phyloP scores from a whole-genome alignment of 352 stramenopile genomes.

The Phytophthora hybrid region DNA sequence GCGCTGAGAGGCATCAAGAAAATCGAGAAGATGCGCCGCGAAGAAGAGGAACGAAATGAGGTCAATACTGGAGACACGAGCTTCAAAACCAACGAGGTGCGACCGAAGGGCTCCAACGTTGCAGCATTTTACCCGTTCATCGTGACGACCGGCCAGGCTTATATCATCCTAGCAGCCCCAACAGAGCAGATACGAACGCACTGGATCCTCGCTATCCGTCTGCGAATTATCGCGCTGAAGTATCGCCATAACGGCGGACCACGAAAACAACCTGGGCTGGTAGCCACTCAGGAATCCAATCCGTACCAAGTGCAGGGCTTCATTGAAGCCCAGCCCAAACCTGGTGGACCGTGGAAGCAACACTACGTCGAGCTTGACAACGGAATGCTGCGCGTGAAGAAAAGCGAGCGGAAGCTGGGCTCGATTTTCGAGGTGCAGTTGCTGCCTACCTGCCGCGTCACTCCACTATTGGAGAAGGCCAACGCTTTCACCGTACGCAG shows the following conservation, averaged over 20 bases:
- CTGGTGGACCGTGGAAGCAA: constrained; percentile 59
- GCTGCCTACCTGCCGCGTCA: constrained; percentile 57
- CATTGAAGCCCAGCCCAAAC: constrained; percentile 64
- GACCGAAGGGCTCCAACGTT: constrained; percentile 25
- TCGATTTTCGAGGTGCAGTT: constrained; percentile 63
- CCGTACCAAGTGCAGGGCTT: constrained; percentile 58
- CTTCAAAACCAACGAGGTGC: constrained; percentile 19
- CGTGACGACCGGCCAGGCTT: constrained; percentile 61
- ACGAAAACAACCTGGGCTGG: constrained; percentile 14
- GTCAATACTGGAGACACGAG: constrained; percentile 6
- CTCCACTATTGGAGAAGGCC: constrained; percentile 52
- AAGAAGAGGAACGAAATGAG: constrained; percentile 35
- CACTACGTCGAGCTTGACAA: constrained; percentile 73
- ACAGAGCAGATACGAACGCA: constrained; percentile 60
- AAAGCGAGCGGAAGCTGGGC: constrained; percentile 61
- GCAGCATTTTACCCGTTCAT: constrained; percentile 62
- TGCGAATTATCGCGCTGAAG: constrained; percentile 75
- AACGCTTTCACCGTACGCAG: constrained; percentile 68
- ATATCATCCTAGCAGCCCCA: constrained; percentile 55
- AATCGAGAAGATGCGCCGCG: constrained; percentile 43
- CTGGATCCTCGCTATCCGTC: constrained; percentile 69
- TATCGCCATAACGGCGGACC: constrained; percentile 53
- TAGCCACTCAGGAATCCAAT: background rate
- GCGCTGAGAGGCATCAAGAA: constrained; percentile 37
- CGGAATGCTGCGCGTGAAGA: constrained; percentile 72